Evolutionary conservation across 139 green algal species (phyloP), one percentile per base, ranked within the genome.

Genomic region (Micromonas pusilla): DNA sequence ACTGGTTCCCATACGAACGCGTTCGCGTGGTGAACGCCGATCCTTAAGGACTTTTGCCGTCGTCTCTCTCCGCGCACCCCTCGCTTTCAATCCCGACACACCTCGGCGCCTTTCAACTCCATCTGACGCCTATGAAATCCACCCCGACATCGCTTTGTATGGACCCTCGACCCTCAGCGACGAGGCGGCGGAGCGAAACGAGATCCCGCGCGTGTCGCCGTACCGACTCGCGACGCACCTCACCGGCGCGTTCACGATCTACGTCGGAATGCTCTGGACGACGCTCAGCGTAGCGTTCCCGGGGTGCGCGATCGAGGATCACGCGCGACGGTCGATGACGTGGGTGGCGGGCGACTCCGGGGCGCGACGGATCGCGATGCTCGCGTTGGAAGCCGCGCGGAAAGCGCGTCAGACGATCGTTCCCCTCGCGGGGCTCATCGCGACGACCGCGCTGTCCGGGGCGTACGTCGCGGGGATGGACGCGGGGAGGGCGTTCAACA

Each of bases 211-310:
- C 20, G 95, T 99, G 36, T 94, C 86, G 54, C 92, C 95, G 13
- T 98, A 98, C 88, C 89, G 95, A 76, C 87, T 99, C 52, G 95
- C 95, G 1, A 89, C 89, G 2, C 95, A 99, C 84, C 92, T 99
- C 25, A 91, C 91, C 9, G 93, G 86, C 66, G 95, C 95, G 28
- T 97, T 98, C 81, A 83, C 89, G 38, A 99, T 99, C 81, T 99
- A 95, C 82, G 81, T 87, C 13, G 87, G 81, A 0, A 88, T 99
- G 34, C 75, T 94, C 28, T 98, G 95, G 95, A 98, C 95, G 1
- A 90, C 91, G 2, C 84, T 98, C 36, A 86, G 78, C 36, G 78
- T 97, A 25, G 82, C 84, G n/a, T 73, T 79, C 26, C 91, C 90
- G 13, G n/a, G n/a, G n/a, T n/a, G n/a, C n/a, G n/a, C n/a, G n/a